Conservation (phyloP, 441 rosid genomes). For the Gossypium davidsonii region DNA sequence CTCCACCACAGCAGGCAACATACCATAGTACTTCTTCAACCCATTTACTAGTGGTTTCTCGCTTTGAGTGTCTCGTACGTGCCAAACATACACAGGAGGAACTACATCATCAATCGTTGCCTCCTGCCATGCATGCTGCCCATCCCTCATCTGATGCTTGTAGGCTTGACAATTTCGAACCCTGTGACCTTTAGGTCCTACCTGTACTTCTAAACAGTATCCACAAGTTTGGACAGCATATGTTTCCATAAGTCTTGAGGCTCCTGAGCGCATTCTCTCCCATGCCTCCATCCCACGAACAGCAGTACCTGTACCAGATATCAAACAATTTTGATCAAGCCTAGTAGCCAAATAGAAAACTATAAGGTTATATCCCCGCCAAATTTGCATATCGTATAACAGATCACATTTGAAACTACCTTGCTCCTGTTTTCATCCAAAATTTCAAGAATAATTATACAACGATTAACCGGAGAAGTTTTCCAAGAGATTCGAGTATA, state of each 20-base stretch:
- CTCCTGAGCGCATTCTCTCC: slow-evolving; percentile 34
- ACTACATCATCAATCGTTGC: slow-evolving; percentile 41
- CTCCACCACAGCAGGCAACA: slow-evolving; percentile 42
- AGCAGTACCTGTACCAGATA: slow-evolving; percentile 22
- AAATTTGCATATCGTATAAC: not conserved
- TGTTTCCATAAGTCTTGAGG: slow-evolving; percentile 30
- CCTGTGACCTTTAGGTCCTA: slow-evolving; percentile 44
- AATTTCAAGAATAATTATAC: not conserved
- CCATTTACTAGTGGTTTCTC: slow-evolving; percentile 27
- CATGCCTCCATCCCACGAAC: slow-evolving; percentile 36
- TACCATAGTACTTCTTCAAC: slow-evolving; percentile 46
- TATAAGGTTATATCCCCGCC: not conserved
- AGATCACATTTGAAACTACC: slow-evolving; percentile 6
- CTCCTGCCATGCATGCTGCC: slow-evolving; percentile 55
- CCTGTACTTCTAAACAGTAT: slow-evolving; percentile 45
- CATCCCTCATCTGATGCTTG: slow-evolving; percentile 57
- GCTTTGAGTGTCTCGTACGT: slow-evolving; percentile 22
- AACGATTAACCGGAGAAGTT: not conserved
- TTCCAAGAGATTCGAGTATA: not conserved
- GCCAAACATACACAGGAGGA: slow-evolving; percentile 45
- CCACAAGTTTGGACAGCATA: slow-evolving; percentile 46
- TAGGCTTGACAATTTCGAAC: slow-evolving; percentile 45
- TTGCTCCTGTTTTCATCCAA: not conserved
- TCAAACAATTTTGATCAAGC: not conserved
- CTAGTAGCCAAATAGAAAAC: not conserved